These are phyloP conservation scores for Ceratocystis eucalypticola DNA, from an alignment of 2,329 filamentous ascomycete species.

Conservation along the genomic window DNA sequence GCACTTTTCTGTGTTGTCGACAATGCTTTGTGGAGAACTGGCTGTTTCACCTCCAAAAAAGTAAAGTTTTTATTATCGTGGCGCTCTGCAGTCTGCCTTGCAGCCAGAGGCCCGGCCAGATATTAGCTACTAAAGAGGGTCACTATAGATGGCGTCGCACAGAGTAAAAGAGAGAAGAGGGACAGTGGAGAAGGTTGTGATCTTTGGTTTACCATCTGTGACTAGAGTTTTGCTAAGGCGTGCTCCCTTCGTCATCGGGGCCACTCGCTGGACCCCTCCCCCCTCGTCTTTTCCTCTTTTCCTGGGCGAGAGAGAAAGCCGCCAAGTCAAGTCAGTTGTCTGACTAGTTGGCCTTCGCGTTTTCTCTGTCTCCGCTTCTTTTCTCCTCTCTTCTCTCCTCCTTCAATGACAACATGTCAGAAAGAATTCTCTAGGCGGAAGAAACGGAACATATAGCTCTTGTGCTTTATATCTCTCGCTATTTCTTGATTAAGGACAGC, in stretches of 20 bases:
- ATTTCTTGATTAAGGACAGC: background rate
- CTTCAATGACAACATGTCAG: background rate
- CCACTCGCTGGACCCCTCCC: background rate
- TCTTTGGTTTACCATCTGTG: background rate
- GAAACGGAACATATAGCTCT: background rate
- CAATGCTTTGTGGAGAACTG: constrained; percentile 5
- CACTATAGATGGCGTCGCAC: background rate
- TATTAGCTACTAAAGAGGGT: background rate
- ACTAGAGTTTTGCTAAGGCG: background rate
- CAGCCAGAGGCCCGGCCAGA: background rate
- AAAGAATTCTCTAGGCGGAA: background rate
- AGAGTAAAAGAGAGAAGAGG: background rate
- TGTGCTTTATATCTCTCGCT: constrained; percentile 1
- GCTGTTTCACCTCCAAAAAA: background rate
- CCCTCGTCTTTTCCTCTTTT: background rate
- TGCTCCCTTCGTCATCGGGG: background rate
- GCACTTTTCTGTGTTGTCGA: background rate
- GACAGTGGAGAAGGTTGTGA: background rate
- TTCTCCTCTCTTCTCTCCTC: background rate
- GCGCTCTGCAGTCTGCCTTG: background rate
- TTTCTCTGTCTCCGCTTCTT: background rate
- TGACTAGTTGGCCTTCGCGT: background rate
- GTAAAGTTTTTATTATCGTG: background rate
- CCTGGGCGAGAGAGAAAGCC: too few relatives aligned
- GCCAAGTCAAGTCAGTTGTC: too few relatives aligned